A percentile compares a stretch with the other conserved stretches of the same genome.
These are phyloP conservation scores for Hapsidospora chrysogenum DNA, from an alignment of 495 filamentous ascomycete species.

Conservation along the genomic window DNA sequence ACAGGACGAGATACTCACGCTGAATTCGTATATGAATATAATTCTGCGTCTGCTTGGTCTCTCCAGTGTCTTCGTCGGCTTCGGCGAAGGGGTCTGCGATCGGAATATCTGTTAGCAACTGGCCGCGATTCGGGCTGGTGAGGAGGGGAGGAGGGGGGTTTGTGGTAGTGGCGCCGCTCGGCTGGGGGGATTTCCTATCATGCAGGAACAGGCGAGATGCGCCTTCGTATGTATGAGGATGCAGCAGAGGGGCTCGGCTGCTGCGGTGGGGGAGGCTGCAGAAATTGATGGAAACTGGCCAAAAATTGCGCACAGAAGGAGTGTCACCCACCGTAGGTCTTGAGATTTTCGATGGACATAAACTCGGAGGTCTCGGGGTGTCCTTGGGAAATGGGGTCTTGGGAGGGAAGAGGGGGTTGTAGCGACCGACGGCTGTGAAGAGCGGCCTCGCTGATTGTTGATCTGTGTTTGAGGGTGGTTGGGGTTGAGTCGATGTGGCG, in stretches of 20 bases:
- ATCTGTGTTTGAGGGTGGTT: too few species aligned
- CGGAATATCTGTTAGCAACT: too few species aligned
- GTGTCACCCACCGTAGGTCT: constrained; percentile 77
- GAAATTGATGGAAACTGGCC: too few species aligned
- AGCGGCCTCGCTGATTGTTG: constrained; percentile 15
- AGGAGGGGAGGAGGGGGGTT: too few species aligned
- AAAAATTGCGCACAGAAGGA: too few species aligned
- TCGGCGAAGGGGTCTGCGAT: constrained; percentile 98
- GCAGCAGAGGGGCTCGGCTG: too few species aligned
- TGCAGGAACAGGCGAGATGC: neutral
- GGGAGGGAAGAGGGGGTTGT: constrained; percentile 12
- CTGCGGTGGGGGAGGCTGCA: too few species aligned
- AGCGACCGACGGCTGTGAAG: constrained; percentile 26
- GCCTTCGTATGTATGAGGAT: neutral
- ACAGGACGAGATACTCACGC: constrained; percentile 45
- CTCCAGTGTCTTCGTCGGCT: constrained; percentile 97
- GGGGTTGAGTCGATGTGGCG: too few species aligned
- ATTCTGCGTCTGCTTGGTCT: constrained; percentile 78
- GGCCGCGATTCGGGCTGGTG: too few species aligned
- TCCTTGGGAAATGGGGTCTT: constrained; percentile 24
- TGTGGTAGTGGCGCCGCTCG: too few species aligned
- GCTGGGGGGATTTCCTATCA: too few species aligned
- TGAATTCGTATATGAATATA: constrained; percentile 99
- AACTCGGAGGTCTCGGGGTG: constrained; percentile 49
- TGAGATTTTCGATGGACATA: constrained; percentile 99